Conservation (phyloP, 257 asterid genomes). For the Fraxinus excelsior region DNA sequence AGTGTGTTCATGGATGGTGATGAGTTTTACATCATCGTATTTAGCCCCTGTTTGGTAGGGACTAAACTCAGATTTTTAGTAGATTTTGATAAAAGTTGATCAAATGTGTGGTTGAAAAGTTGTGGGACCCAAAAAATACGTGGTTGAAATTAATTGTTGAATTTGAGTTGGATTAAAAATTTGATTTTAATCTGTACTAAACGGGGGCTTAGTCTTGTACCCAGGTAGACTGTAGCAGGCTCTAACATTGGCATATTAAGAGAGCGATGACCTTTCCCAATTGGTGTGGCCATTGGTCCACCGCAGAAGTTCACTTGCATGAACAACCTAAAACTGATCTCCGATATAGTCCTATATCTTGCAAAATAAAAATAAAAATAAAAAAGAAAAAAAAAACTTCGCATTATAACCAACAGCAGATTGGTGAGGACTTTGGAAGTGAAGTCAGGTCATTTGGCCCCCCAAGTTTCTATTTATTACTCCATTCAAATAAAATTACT, state of each 20-base stretch:
- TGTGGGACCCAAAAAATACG: too few species aligned
- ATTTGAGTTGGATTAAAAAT: too few species aligned
- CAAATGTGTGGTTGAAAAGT: too few species aligned
- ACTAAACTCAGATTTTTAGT: too few species aligned
- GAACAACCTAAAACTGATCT: background rate
- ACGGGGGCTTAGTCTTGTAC: slow-evolving; percentile 61
- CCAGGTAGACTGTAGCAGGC: slow-evolving; percentile 96
- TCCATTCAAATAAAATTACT: background rate
- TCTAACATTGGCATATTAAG: slow-evolving; percentile 95
- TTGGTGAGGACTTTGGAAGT: background rate
- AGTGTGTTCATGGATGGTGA: slow-evolving; percentile 62
- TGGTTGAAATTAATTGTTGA: too few species aligned
- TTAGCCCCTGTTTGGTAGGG: too few species aligned
- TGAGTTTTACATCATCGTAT: slow-evolving; percentile 83
- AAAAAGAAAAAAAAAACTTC: background rate
- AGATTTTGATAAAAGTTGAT: too few species aligned
- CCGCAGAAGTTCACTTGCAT: background rate
- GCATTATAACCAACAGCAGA: background rate
- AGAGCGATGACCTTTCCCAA: slow-evolving; percentile 96
- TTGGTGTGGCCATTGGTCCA: slow-evolving; percentile 34
- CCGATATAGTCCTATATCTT: background rate
- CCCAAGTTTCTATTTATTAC: background rate
- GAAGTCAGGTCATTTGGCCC: background rate
- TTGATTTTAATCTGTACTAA: too few species aligned
- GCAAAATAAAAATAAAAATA: background rate